Base-by-base conservation (phyloP, 2,329 filamentous ascomycete species). In the Blumeria hordei region DNA sequence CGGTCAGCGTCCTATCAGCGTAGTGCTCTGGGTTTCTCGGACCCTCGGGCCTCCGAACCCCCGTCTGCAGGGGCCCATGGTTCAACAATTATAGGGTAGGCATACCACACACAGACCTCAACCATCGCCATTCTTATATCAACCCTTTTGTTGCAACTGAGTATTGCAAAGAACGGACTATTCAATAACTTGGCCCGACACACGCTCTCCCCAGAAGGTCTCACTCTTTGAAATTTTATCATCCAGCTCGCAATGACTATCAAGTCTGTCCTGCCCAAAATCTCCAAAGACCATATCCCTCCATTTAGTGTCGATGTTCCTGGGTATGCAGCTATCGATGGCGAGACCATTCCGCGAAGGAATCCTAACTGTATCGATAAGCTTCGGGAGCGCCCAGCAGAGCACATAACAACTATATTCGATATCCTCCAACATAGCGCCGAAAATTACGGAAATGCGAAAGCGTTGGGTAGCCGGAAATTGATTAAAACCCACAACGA, bases 401-500 rank as follows among this genome's bases (percentile, higher is more conserved):
- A 75, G 35, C 77, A 62, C 49, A 74, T 90, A 65, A 71, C 73
- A 44, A 93, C 86, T 58, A 72, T 81, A 60, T 88, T 80, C 69
- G 86, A 93, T 64, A 78, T 90, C 61, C 72, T 93, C 62, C 76
- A 74, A 62, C 74, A 75, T 59, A 78, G 80, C 57, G 80, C 82
- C 51, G 74, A 71, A 55, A 75, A 79, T 64, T 83, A 73, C 64
- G 80, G 79, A 61, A 79, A 83, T 63, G 70, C 74, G 56, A 80
- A 80, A 66, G 75, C 74, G 57, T 69, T 85, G 60, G 86, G 83
- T 58, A 80, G 77, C 61, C 80, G 86, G 59, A 81, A 77, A 66
- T 74, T 92, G 57, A 70, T 93, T 68, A 76, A 82, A 68, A 82
- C 80, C 37, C 85, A 92, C 67, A 75, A 81, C 61, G 86, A 93